Percentiles rank a stretch among this genome's conserved stretches.
Conservation (phyloP, 106 monocot species). For the Narthecium ossifragum region DNA sequence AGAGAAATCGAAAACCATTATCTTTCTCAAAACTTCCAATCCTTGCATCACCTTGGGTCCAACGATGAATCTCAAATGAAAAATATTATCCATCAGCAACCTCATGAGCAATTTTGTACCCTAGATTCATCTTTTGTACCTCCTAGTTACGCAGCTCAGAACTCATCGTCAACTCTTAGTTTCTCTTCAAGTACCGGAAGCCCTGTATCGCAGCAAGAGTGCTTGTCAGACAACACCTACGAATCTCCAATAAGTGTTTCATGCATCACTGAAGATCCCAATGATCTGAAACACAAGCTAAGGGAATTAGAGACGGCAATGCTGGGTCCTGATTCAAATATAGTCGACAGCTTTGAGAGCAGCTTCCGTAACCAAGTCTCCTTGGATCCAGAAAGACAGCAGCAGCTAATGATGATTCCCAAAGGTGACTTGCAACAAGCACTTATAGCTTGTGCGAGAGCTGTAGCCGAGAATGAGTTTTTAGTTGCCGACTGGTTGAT, state of each 20-base stretch:
- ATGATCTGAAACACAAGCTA: constrained; percentile 54
- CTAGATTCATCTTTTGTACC: constrained; percentile 37
- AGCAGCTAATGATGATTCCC: constrained; percentile 37
- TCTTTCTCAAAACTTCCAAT: constrained; percentile 21
- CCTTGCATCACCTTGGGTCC: constrained; percentile 9
- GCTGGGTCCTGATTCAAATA: constrained; percentile 52
- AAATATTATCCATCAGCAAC: constrained; percentile 8
- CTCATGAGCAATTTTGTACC: constrained; percentile 36
- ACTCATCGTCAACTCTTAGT: constrained; percentile 39
- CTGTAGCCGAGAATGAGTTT: constrained; percentile 54
- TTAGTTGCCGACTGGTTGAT: constrained; percentile 31
- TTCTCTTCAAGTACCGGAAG: constrained; percentile 39
- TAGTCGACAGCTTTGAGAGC: constrained; percentile 29
- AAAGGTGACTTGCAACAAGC: constrained; percentile 62
- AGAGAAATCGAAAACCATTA: constrained; percentile 14
- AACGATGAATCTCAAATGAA: constrained; percentile 15
- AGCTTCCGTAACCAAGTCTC: constrained; percentile 15
- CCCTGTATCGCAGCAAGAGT: constrained; percentile 54
- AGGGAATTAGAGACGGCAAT: constrained; percentile 68
- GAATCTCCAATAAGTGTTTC: constrained; percentile 65
- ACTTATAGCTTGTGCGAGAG: constrained; percentile 63
- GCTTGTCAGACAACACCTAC: constrained; percentile 34
- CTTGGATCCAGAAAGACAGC: constrained; percentile 34
- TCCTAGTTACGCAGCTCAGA: constrained; percentile 14
- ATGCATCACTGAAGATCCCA: constrained; percentile 73